phyloP scores from a whole-genome alignment of 306 rosid species.

The Casuarina equisetifolia region DNA sequence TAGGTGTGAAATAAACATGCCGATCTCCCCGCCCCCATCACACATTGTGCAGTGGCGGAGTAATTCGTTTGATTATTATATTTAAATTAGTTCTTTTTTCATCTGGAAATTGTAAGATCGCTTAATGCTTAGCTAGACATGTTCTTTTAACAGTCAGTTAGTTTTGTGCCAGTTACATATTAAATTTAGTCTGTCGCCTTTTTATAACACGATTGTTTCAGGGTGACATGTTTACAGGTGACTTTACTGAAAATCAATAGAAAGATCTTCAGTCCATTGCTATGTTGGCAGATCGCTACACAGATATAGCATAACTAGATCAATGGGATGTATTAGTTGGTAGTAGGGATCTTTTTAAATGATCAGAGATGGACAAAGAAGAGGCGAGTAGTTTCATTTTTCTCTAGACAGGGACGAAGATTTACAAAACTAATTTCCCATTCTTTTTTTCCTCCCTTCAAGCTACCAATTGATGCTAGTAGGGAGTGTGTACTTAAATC shows the following conservation, averaged over 20 bases:
- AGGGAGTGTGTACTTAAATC: background rate
- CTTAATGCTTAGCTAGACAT: background rate
- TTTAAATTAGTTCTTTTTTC: background rate
- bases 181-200: background rate
- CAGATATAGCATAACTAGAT: background rate
- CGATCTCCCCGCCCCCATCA: too few species aligned
- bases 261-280: background rate
- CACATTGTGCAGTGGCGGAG: background rate
- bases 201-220: background rate
- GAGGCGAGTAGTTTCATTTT: background rate
- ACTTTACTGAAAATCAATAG: background rate
- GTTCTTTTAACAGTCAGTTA: background rate
- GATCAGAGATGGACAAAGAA: background rate
- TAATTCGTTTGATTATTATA: background rate
- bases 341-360: background rate
- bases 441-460: background rate
- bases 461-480: background rate
- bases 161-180: background rate
- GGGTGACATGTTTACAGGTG: background rate
- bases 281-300: background rate
- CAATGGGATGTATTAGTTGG: background rate
- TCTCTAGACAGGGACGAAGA: background rate
- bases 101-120: background rate
- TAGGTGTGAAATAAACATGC: background rate
- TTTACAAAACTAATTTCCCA: background rate